Conservation (phyloP, 1,284 basidiomycete species). For the Naganishia albida region DNA sequence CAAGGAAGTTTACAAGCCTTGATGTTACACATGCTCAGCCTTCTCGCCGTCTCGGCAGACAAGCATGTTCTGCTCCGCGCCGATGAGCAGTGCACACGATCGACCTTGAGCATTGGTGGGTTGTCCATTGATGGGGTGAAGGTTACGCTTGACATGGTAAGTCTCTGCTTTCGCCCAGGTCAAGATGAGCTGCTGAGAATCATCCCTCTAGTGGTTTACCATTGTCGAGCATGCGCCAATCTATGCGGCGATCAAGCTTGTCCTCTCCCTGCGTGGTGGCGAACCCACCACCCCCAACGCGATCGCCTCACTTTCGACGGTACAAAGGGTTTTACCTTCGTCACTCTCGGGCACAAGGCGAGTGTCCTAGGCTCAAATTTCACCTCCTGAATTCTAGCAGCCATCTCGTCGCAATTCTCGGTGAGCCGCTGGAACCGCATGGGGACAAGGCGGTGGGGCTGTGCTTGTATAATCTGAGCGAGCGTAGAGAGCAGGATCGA, state of each 20-base stretch:
- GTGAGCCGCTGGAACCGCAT: no score
- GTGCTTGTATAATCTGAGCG: background rate
- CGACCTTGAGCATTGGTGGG: background rate
- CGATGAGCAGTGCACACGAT: background rate
- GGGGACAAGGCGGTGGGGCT: background rate
- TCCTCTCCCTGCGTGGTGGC: background rate
- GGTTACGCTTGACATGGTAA: background rate
- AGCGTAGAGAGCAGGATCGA: background rate
- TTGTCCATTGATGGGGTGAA: background rate
- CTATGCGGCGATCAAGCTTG: background rate
- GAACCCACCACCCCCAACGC: background rate
- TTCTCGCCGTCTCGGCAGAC: background rate
- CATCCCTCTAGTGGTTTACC: background rate
- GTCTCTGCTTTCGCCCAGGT: background rate
- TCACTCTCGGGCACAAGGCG: background rate
- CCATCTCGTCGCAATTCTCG: no score
- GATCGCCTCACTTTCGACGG: background rate
- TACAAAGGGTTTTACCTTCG: background rate
- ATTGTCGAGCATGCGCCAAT: background rate
- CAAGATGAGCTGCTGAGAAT: no score
- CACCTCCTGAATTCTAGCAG: background rate
- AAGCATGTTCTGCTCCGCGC: background rate
- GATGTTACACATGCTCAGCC: background rate
- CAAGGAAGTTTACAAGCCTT: background rate
- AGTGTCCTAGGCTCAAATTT: background rate